phyloP scores from a whole-genome alignment of 257 asterid genomes.

The Salvia miltiorrhiza region DNA sequence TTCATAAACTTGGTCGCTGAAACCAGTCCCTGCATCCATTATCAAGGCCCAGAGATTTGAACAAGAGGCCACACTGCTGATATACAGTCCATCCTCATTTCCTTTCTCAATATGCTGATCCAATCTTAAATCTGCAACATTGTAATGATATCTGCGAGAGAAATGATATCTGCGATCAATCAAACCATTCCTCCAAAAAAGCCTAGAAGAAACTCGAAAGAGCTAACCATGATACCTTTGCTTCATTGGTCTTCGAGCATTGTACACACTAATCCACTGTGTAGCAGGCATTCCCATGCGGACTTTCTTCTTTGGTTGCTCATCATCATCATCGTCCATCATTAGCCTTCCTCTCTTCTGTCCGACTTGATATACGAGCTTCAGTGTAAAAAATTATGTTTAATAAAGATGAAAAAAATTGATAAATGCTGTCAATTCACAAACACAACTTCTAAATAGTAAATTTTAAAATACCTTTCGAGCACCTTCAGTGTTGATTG shows the following conservation, averaged over 20 bases:
- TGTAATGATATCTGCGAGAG: constrained; percentile 69
- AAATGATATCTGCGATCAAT: constrained; percentile 10
- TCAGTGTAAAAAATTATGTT: not conserved
- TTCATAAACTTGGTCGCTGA: constrained; percentile 56
- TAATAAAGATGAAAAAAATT: not conserved
- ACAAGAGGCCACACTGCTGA: constrained; percentile 66
- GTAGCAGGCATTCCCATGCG: constrained; percentile 66
- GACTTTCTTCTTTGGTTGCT: constrained; percentile 61
- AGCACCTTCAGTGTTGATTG: constrained; percentile 68
- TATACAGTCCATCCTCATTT: constrained; percentile 62
- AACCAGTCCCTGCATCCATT: constrained; percentile 84
- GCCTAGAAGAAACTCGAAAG: not conserved
- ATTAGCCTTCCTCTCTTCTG: constrained; percentile 54
- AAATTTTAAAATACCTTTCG: constrained; percentile 44
- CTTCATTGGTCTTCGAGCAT: constrained; percentile 61
- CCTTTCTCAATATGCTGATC: constrained; percentile 72
- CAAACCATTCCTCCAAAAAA: not conserved
- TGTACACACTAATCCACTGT: constrained; percentile 70
- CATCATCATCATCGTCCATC: constrained; percentile 52
- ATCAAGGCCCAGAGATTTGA: constrained; percentile 70
- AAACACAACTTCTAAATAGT: not conserved
- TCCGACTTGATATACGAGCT: constrained; percentile 58
- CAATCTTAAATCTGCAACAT: constrained; percentile 53
- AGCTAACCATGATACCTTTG: constrained; percentile 44
- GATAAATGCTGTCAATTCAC: not conserved